Conservation (phyloP, 495 filamentous ascomycete species). For the Aspergillus diversus region DNA sequence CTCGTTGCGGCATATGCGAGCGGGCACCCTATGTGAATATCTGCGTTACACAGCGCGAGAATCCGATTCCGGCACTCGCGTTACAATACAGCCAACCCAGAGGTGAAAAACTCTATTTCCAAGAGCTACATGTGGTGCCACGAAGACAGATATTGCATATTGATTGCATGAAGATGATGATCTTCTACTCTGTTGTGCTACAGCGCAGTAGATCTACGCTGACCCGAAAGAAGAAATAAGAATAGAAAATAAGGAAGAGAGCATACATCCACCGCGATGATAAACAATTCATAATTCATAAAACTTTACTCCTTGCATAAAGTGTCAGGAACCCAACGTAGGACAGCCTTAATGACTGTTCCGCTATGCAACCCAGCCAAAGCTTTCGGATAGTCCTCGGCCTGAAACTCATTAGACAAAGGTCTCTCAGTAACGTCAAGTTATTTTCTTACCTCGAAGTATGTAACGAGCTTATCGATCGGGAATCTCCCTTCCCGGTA, state of each 20-base stretch:
- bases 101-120: no score
- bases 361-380: constrained; percentile 10
- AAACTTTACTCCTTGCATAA: not conserved
- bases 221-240: no score
- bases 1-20: no score
- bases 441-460: constrained; percentile 11
- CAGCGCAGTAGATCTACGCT: not conserved
- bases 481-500: constrained; percentile 44
- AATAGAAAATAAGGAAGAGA: no score
- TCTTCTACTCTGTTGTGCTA: not conserved
- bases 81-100: no score
- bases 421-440: not conserved
- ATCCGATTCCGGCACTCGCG: no score
- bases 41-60: no score
- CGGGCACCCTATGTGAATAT: no score
- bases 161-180: not conserved
- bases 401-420: not conserved
- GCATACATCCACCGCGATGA: no score
- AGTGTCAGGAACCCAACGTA: not conserved
- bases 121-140: no score
- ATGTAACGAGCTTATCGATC: constrained; percentile 30
- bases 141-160: no score
- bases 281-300: not conserved
- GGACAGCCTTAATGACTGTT: constrained; percentile 16
- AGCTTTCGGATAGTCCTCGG: constrained; percentile 9